Conservation (phyloP, 495 filamentous ascomycete species). For the Parathielavia appendiculata region DNA sequence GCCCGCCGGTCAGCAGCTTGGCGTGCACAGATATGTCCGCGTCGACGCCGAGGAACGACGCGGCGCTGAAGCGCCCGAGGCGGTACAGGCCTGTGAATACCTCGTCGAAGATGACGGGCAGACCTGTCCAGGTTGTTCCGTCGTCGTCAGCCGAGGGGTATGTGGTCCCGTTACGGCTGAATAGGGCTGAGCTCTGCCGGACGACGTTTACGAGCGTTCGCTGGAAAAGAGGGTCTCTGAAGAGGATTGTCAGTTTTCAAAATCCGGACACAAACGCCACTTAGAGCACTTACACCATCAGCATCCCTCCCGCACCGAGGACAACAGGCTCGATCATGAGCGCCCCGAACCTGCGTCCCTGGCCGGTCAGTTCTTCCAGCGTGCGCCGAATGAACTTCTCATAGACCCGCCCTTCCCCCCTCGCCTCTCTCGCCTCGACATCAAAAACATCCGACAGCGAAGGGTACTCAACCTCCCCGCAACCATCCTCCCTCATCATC, state of each 20-base stretch:
- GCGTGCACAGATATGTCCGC: slow-evolving; percentile 72
- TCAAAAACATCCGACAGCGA: slow-evolving; percentile 59
- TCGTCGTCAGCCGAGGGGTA: not conserved
- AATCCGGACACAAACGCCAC: not conserved
- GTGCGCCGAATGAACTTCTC: slow-evolving; percentile 50
- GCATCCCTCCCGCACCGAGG: slow-evolving; percentile 73
- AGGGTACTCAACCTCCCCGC: slow-evolving; percentile 21
- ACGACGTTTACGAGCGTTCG: slow-evolving; percentile 57
- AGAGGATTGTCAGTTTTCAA: slow-evolving; percentile 14
- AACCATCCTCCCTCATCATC: slow-evolving; percentile 26
- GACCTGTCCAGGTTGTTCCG: slow-evolving; percentile 52
- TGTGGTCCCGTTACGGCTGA: slow-evolving; percentile 23
- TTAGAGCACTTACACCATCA: slow-evolving; percentile 54
- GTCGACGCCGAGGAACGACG: slow-evolving; percentile 59
- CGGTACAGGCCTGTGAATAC: slow-evolving; percentile 79
- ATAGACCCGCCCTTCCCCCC: slow-evolving; percentile 45
- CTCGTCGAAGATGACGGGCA: slow-evolving; percentile 74
- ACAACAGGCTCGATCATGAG: slow-evolving; percentile 71
- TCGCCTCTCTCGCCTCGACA: slow-evolving; percentile 43
- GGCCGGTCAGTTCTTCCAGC: slow-evolving; percentile 44
- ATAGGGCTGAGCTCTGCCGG: slow-evolving; percentile 50
- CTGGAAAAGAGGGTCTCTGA: slow-evolving; percentile 73
- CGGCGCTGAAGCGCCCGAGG: slow-evolving; percentile 59
- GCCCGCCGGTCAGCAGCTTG: slow-evolving; percentile 71
- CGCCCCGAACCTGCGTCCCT: slow-evolving; percentile 65